Evolutionary conservation across 2,329 filamentous ascomycete species (phyloP), one percentile per base, ranked within the genome.

Genomic region (Huntiella bhutanensis): DNA sequence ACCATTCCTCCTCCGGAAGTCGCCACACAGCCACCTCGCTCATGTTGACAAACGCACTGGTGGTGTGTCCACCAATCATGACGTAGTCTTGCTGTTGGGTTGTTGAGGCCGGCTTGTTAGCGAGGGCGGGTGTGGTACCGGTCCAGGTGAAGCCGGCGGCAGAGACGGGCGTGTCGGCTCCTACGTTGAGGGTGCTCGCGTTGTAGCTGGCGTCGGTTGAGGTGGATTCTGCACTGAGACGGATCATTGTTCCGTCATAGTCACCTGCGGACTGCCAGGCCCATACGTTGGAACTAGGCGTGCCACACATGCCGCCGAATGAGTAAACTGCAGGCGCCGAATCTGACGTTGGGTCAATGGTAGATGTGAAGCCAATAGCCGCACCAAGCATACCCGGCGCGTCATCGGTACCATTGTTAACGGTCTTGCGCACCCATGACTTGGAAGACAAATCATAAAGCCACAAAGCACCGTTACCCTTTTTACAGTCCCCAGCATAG

Each of bases 131-230:
- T 4, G 70, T 64, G 17, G 95, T 64, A 0, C 76, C 69, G 1
- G 87, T 93, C 43, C 93, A 72, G 1, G 78, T 80, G 62, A 93
- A 92, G 6, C 88, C 88, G 6, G 88, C 88, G 61, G 92, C 85
- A 1, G 85, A 70, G 38, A 59, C 51, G 46, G 58, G 51, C 47
- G 61, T 51, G 3, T 75, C 76, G 47, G 72, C 57, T 53, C 56
- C 58, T 8, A 33, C 5, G 16, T 15, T 22, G 5, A 50, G 13
- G 15, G 36, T 12, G 33, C 45, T 47, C 10, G 48, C 48, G 35
- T 47, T 47, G 32, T 50, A 50, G 41, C 65, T 53, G 4, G 64
- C 54, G 44, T 59, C 54, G 51, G 64, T 54, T 3, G 56, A 54
- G 55, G 67, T 66, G 3, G 57, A 54, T 6, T 55, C 53, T 4